These are phyloP conservation scores for Wickerhamiella dianesei DNA, from an alignment of 805 yeast genomes.

Conservation along the genomic window DNA sequence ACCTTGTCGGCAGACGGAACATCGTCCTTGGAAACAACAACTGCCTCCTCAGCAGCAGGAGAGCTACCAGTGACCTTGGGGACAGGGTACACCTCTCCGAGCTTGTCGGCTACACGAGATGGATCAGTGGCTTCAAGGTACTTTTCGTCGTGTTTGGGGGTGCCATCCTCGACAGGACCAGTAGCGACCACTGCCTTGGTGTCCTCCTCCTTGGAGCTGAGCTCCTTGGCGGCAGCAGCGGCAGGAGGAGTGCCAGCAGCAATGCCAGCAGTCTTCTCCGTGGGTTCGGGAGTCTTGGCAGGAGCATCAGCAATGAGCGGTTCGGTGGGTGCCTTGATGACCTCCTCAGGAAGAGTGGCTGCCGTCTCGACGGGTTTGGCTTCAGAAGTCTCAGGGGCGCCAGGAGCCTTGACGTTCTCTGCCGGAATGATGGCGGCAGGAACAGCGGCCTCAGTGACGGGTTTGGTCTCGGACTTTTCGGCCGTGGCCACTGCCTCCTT, in stretches of 20 bases:
- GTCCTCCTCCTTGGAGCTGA: background rate
- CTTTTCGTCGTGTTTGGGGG: background rate
- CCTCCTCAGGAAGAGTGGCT: background rate
- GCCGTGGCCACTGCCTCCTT: slow-evolving; percentile 3
- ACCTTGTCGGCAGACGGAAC: slow-evolving; percentile 17
- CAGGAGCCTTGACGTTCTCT: background rate
- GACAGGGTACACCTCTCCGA: background rate
- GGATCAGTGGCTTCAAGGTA: slow-evolving; percentile 1
- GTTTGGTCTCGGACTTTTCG: background rate
- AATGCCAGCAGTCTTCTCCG: background rate
- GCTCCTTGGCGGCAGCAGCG: slow-evolving; percentile 1
- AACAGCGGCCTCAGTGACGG: slow-evolving; percentile 1
- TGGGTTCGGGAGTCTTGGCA: background rate
- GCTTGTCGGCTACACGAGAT: background rate
- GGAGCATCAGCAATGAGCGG: background rate
- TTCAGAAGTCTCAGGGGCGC: slow-evolving; percentile 2
- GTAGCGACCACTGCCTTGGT: slow-evolving; percentile 12
- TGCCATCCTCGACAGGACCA: slow-evolving; percentile 1
- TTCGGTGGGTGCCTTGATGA: slow-evolving; percentile 2
- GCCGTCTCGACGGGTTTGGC: background rate
- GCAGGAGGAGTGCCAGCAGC: slow-evolving; percentile 2
- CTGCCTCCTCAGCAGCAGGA: slow-evolving; percentile 7
- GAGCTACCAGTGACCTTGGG: slow-evolving; percentile 1
- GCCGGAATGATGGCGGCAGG: slow-evolving; percentile 6
- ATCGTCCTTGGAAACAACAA: slow-evolving; percentile 10